Base-by-base conservation (phyloP, 805 yeast genomes). In the Metschnikowia noctiluminum region DNA sequence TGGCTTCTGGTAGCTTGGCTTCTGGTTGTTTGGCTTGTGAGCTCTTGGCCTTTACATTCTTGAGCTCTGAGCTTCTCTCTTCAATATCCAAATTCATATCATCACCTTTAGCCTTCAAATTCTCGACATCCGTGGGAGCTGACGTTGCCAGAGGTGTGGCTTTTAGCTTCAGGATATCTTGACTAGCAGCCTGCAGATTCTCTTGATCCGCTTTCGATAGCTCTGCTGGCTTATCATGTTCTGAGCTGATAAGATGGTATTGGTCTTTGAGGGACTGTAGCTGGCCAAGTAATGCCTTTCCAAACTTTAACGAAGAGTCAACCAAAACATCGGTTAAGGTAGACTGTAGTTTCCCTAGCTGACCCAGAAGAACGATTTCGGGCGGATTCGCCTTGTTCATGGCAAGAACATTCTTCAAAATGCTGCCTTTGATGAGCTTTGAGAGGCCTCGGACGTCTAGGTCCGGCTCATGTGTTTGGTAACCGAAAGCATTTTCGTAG, bases 251-350 rank as follows among this genome's bases (percentile, higher is more conserved):
- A 12, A 32, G 14, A 1, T 35, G 34, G 15, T 40, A 45, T 14
- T 40, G 42, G 4, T 38, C 34, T 31, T 51, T 41, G 15, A 56
- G 54, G 15, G 38, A 41, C 27, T 51, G 48, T 30, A 55, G 51
- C 16, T 51, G 52, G 9, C 40, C 35, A 2, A 53, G 37, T 15
- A 56, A 21, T 0, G 36, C 16, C 13, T 49, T 38, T 15, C 57
- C 48, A 15, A 49, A 43, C 4, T 32, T 37, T 8, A 55, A 34
- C 28, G 59, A 41, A 3, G 57, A 45, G 15, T 55, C 57, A 1
- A 54, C 59, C 32, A 50, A 30, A 13, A 55, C 47, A 12, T 39
- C 43, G 4, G 51, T 43, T 26, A 54, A 42, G 12, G 43, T 30
- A 8, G 56, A 40, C 36, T 46, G 50, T 9, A 45, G 21, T 15